Evolutionary conservation across 164 flowering plant species (phyloP).

Genomic region (Sextonia rubra): DNA sequence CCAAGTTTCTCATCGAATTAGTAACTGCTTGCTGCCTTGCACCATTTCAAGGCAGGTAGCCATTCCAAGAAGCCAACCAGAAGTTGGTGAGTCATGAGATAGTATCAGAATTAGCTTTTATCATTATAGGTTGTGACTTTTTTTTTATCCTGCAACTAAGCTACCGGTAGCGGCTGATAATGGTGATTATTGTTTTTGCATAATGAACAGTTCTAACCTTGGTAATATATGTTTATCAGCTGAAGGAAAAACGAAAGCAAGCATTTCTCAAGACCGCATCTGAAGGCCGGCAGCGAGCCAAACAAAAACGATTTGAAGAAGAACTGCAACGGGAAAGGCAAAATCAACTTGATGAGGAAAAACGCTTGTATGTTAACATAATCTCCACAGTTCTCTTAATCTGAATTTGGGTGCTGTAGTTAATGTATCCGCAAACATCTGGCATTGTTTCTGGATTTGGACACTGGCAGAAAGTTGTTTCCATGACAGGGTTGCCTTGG

Average conservation of each 20-base stretch:
- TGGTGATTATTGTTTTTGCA: background rate
- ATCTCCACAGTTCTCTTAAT: background rate
- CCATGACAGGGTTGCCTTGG: background rate
- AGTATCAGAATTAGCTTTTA: background rate
- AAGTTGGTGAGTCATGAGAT: background rate
- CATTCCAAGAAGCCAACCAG: background rate
- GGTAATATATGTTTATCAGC: conserved; percentile 28
- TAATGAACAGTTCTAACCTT: background rate
- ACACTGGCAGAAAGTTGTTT: background rate
- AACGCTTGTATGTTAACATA: conserved; percentile 59
- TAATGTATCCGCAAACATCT: background rate
- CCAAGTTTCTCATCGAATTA: background rate
- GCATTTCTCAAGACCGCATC: conserved; percentile 78
- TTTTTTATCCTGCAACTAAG: background rate
- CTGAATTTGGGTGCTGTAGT: background rate
- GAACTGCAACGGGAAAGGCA: conserved; percentile 70
- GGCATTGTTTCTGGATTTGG: background rate
- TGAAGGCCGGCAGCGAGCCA: conserved; percentile 89
- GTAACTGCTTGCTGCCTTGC: background rate
- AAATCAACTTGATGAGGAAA: conserved; percentile 80
- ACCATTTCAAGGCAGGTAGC: background rate
- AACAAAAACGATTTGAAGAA: conserved; percentile 82
- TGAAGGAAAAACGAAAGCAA: conserved; percentile 85
- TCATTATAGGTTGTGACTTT: background rate
- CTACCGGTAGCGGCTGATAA: background rate